phyloP scores from a whole-genome alignment of 139 green algal genomes.

The Zygnema circumcarinatum region DNA sequence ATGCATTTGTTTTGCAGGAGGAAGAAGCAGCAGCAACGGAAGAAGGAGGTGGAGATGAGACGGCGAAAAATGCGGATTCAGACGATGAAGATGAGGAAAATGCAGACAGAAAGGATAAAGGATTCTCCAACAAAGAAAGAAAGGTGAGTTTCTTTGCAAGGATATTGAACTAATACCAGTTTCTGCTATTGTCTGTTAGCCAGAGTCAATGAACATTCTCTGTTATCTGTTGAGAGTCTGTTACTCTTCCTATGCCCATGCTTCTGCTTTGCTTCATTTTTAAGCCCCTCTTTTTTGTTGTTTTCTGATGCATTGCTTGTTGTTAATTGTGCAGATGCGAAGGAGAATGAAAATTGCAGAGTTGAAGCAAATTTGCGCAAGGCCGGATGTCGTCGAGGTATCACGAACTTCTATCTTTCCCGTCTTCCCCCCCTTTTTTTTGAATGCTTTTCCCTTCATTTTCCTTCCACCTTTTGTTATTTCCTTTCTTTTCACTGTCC shows the following conservation, averaged over 20 bases:
- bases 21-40: constrained; percentile 1
- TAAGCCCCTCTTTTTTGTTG: neutral
- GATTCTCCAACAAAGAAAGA: constrained; percentile 79
- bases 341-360: constrained; percentile 83
- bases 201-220: no score
- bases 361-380: constrained; percentile 86
- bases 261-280: neutral
- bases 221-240: no score
- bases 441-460: constrained; percentile 21
- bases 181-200: no score
- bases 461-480: no score
- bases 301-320: neutral
- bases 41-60: neutral
- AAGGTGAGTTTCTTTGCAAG: constrained; percentile 79
- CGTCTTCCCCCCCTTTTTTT: neutral
- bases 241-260: no score
- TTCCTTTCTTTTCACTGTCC: no score
- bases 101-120: constrained; percentile 50
- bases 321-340: constrained; percentile 41
- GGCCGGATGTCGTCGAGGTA: constrained; percentile 93
- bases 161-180: neutral
- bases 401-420: neutral
- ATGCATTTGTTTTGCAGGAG: constrained; percentile 21
- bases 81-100: constrained; percentile 47
- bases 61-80: constrained; percentile 44